These are phyloP conservation scores for Cladosporium oxysporum DNA, from an alignment of 2,329 filamentous ascomycete genomes.

Conservation along the genomic window DNA sequence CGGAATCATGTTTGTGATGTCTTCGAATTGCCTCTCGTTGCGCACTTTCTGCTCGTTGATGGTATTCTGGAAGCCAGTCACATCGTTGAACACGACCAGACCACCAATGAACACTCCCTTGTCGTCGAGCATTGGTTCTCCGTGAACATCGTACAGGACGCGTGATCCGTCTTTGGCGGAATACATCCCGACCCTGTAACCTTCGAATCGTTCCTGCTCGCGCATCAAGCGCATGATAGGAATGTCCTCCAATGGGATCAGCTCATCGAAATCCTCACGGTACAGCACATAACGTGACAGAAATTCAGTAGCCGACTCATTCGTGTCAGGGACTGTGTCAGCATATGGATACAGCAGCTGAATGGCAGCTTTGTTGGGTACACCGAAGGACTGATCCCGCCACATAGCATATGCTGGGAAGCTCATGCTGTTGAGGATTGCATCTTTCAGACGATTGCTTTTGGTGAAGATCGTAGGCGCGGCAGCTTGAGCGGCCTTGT, in stretches of 20 bases:
- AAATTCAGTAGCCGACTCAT: constrained; percentile 50
- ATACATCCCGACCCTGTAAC: constrained; percentile 64
- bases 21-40: constrained; percentile 72
- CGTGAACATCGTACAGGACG: constrained; percentile 64
- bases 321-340: constrained; percentile 40
- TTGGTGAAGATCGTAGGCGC: constrained; percentile 71
- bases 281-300: constrained; percentile 63
- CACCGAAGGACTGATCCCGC: constrained; percentile 73
- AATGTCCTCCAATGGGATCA: constrained; percentile 61
- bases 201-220: constrained; percentile 61
- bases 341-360: constrained; percentile 40
- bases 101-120: constrained; percentile 72
- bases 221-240: constrained; percentile 66
- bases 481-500: constrained; percentile 55
- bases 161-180: constrained; percentile 55
- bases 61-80: constrained; percentile 68
- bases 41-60: constrained; percentile 69
- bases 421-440: constrained; percentile 71
- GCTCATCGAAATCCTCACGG: constrained; percentile 64
- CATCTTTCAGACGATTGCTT: constrained; percentile 73
- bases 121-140: constrained; percentile 68
- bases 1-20: constrained; percentile 68
- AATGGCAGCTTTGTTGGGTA: constrained; percentile 68
- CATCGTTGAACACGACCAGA: constrained; percentile 70
- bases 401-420: constrained; percentile 76